These are phyloP conservation scores for Sindora glabra DNA, from an alignment of 306 rosid species.

Conservation along the genomic window DNA sequence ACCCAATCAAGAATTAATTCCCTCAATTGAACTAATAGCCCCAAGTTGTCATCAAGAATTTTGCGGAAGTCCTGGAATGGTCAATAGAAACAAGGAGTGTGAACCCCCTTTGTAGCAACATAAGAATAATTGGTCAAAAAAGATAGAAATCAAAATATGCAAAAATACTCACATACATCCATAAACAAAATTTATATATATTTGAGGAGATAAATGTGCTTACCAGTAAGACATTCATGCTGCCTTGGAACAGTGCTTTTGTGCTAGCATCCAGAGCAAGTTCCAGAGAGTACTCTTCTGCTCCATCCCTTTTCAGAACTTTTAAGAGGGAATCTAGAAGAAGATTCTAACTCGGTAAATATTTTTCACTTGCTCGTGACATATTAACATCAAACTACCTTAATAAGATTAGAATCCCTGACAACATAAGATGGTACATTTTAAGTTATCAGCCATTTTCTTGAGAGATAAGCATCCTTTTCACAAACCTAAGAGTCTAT, in stretches of 20 bases:
- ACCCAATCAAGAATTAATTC: conserved; percentile 66
- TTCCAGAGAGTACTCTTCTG: conserved; percentile 53
- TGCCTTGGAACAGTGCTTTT: conserved; percentile 74
- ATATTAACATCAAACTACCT: neutral
- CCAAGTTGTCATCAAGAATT: conserved; percentile 57
- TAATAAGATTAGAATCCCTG: neutral
- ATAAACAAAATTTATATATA: conserved; percentile 6
- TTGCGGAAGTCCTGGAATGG: conserved; percentile 67
- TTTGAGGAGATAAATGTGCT: conserved; percentile 22
- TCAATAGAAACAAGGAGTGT: neutral
- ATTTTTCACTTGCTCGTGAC: neutral
- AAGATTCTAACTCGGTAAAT: conserved; percentile 7
- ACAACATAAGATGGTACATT: conserved; percentile 11
- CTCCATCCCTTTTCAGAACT: conserved; percentile 52
- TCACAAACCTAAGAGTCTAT: neutral
- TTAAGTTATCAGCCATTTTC: neutral
- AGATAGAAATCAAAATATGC: neutral
- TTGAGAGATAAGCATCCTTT: conserved; percentile 2
- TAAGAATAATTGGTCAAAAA: conserved; percentile 1
- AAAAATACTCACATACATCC: neutral
- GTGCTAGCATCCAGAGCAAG: conserved; percentile 63
- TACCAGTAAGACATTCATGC: conserved; percentile 68
- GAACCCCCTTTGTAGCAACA: conserved; percentile 16
- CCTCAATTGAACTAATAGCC: conserved; percentile 49
- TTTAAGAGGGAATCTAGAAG: conserved; percentile 66